phyloP scores from a whole-genome alignment of 176 grass and related monocot genomes.

The Alopecurus myosuroides region DNA sequence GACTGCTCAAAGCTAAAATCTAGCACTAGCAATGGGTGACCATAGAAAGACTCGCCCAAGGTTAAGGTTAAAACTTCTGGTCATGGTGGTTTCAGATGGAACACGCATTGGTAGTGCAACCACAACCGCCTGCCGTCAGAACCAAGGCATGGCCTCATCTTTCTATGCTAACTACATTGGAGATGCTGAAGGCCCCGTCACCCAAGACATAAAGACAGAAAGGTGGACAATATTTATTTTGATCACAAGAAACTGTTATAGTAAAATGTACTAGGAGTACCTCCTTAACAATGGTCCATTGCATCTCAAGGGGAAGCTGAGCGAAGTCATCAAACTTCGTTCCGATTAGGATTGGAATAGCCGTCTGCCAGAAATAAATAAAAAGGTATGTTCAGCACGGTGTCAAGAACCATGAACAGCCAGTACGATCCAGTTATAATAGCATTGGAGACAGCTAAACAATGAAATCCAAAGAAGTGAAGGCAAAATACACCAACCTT shows the following conservation, averaged over 20 bases:
- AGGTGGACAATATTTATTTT: constrained; percentile 15
- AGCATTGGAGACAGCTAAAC: not conserved
- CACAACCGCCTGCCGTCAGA: not conserved
- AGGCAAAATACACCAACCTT: constrained; percentile 45
- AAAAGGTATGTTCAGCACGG: not conserved
- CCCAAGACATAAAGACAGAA: constrained; percentile 26
- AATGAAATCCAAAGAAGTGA: not conserved
- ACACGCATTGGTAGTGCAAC: constrained; percentile 19
- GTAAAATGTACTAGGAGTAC: constrained; percentile 35
- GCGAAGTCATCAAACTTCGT: constrained; percentile 98
- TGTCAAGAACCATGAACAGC: not conserved
- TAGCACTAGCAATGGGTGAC: not conserved
- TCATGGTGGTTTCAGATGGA: constrained; percentile 30
- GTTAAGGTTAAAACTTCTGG: not conserved
- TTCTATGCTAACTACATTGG: constrained; percentile 45
- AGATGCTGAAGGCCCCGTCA: constrained; percentile 7
- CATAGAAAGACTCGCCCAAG: constrained; percentile 19
- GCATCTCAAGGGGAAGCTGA: constrained; percentile 99
- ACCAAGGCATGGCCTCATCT: constrained; percentile 34
- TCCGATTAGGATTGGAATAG: constrained; percentile 95
- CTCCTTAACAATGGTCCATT: constrained; percentile 84
- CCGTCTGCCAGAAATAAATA: constrained; percentile 41
- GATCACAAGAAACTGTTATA: constrained; percentile 10
- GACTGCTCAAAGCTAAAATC: not conserved
- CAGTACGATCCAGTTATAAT: not conserved